Conservation (phyloP, 371 early-diverging fungal species). For the Mortierella sp. region DNA sequence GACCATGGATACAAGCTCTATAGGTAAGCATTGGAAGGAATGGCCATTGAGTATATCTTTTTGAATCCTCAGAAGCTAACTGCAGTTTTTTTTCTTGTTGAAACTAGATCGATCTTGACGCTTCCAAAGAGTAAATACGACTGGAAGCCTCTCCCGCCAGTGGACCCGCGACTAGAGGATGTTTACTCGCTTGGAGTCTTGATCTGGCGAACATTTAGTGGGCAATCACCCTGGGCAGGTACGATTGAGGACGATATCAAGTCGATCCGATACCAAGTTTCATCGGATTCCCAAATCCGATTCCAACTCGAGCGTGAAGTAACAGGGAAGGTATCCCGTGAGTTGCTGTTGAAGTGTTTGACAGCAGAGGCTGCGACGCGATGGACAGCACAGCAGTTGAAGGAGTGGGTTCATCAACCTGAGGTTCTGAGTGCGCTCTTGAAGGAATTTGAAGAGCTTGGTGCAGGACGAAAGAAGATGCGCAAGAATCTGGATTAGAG, state of each 20-base stretch:
- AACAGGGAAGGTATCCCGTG: constrained; percentile 56
- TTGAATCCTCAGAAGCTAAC: too few relatives aligned
- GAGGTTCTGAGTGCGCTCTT: constrained; percentile 20
- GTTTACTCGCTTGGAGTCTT: constrained; percentile 70
- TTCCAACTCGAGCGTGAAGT: constrained; percentile 63
- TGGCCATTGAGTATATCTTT: too few relatives aligned
- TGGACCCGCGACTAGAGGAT: constrained; percentile 69
- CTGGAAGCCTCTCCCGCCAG: constrained; percentile 55
- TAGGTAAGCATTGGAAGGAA: constrained; percentile 9
- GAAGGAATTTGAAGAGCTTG: constrained; percentile 45
- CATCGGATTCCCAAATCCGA: constrained; percentile 59
- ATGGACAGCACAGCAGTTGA: constrained; percentile 49
- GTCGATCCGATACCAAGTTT: constrained; percentile 64
- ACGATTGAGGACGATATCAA: constrained; percentile 68
- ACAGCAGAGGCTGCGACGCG: constrained; percentile 60
- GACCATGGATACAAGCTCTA: constrained; percentile 39
- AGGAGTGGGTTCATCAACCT: constrained; percentile 56
- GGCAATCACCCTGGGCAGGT: constrained; percentile 71
- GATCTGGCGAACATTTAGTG: constrained; percentile 72
- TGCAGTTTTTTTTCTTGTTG: too few relatives aligned
- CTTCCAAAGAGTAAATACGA: constrained; percentile 64
- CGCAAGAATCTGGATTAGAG: constrained; percentile 39
- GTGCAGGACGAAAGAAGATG: constrained; percentile 45
- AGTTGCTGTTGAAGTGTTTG: constrained; percentile 59
- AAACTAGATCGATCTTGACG: constrained; percentile 65